Conservation (phyloP, 2,329 filamentous ascomycete species). For the Calonectria hongkongensis region DNA sequence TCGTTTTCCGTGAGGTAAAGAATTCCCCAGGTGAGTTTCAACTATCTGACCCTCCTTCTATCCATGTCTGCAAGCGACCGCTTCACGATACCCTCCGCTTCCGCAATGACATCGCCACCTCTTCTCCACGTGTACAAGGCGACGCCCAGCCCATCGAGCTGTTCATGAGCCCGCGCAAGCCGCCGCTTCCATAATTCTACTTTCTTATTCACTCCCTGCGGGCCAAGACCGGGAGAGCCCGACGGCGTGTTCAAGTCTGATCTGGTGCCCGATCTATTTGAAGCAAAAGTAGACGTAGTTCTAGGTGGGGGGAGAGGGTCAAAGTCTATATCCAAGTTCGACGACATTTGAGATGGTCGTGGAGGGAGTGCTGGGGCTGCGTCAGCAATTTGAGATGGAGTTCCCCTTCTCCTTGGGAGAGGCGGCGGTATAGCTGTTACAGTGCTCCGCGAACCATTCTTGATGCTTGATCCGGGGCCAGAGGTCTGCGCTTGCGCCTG, state of each 20-base stretch:
- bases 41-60: slow-evolving; percentile 43
- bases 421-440: slow-evolving; percentile 61
- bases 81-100: slow-evolving; percentile 79
- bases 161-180: slow-evolving; percentile 78
- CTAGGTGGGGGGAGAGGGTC: slow-evolving; percentile 62
- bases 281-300: slow-evolving; percentile 49
- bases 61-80: slow-evolving; percentile 69
- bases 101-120: slow-evolving; percentile 80
- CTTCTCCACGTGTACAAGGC: slow-evolving; percentile 83
- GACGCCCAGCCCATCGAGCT: slow-evolving; percentile 79
- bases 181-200: slow-evolving; percentile 83
- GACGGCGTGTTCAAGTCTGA: slow-evolving; percentile 60
- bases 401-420: slow-evolving; percentile 68
- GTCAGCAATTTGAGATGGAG: slow-evolving; percentile 58
- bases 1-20: background rate
- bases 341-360: slow-evolving; percentile 57
- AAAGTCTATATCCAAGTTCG: slow-evolving; percentile 65
- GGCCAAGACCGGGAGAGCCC: slow-evolving; percentile 59
- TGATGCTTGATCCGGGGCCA: slow-evolving; percentile 55
- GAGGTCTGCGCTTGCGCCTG: slow-evolving; percentile 65
- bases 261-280: slow-evolving; percentile 54
- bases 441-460: slow-evolving; percentile 40
- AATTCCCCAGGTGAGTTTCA: background rate
- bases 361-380: slow-evolving; percentile 55
- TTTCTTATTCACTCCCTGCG: slow-evolving; percentile 76